phyloP scores from a whole-genome alignment of 345 rosid genomes.

The Turritis glabra region DNA sequence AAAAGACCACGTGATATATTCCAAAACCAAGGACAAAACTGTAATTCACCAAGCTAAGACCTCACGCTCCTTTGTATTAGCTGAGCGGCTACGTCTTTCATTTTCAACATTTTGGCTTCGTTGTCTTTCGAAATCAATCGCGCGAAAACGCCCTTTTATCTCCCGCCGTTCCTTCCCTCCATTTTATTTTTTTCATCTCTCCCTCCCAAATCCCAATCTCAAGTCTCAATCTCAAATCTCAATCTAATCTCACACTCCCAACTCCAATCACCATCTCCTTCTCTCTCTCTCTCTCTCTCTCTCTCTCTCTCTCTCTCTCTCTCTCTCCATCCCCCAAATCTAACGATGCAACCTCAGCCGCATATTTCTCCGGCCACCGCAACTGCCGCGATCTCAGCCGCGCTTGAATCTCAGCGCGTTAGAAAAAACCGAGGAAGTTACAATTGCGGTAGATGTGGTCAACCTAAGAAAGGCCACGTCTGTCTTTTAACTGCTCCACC shows the following conservation, averaged over 20 bases:
- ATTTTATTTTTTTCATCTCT: background rate
- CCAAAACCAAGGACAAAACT: constrained; percentile 33
- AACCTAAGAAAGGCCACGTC: constrained; percentile 87
- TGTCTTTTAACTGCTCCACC: constrained; percentile 45
- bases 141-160: constrained; percentile 62
- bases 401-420: constrained; percentile 48
- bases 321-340: background rate
- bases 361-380: constrained; percentile 59
- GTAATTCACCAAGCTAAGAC: constrained; percentile 29
- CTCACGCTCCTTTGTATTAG: constrained; percentile 22
- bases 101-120: background rate
- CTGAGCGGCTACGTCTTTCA: constrained; percentile 20
- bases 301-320: constrained; percentile 4
- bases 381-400: constrained; percentile 43
- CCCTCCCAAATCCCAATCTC: constrained; percentile 9
- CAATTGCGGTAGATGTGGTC: constrained; percentile 97
- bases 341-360: constrained; percentile 50
- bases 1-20: constrained; percentile 4
- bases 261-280: background rate
- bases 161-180: constrained; percentile 66
- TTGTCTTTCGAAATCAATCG: constrained; percentile 45
- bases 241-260: background rate
- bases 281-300: background rate
- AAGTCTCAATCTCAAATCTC: background rate
- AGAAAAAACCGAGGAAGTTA: constrained; percentile 85